Conservation (phyloP, 108 stramenopile genomes). For the Nitzschia putrida region DNA sequence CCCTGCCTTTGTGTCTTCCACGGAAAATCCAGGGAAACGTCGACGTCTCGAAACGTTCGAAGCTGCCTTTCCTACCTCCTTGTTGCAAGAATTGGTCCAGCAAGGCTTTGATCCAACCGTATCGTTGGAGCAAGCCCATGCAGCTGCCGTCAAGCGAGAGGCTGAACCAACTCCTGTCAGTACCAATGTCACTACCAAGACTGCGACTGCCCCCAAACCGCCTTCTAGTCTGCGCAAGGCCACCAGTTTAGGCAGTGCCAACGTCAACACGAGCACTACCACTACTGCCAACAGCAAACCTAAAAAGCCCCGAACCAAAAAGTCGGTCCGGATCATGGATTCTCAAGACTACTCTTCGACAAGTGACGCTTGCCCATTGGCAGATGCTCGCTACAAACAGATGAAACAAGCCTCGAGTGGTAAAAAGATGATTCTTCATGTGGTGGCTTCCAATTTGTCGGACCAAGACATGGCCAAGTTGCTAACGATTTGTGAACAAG, state of each 20-base stretch:
- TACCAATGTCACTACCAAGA: no score
- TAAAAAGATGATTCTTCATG: slow-evolving; percentile 22
- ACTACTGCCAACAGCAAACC: background rate
- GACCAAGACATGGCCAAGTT: slow-evolving; percentile 54
- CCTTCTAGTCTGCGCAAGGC: no score
- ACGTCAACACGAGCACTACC: background rate
- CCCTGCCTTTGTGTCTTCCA: slow-evolving; percentile 49
- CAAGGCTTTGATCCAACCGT: slow-evolving; percentile 49
- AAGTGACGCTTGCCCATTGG: slow-evolving; percentile 14
- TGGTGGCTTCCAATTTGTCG: slow-evolving; percentile 56
- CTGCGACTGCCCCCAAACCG: no score
- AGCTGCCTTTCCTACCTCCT: slow-evolving; percentile 28
- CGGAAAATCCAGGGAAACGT: slow-evolving; percentile 9
- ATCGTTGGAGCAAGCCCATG: slow-evolving; percentile 2
- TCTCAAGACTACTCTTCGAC: background rate
- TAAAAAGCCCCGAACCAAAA: background rate
- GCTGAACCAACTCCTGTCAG: no score
- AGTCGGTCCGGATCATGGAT: no score
- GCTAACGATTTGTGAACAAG: slow-evolving; percentile 31
- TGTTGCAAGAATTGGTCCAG: slow-evolving; percentile 39
- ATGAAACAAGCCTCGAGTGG: slow-evolving; percentile 14
- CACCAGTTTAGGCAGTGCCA: no score
- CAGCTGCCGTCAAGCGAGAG: slow-evolving; percentile 1
- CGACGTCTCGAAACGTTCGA: slow-evolving; percentile 13
- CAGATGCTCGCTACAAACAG: slow-evolving; percentile 31